phyloP scores from a whole-genome alignment of 176 grass and related monocot genomes.

The Carex parvula region DNA sequence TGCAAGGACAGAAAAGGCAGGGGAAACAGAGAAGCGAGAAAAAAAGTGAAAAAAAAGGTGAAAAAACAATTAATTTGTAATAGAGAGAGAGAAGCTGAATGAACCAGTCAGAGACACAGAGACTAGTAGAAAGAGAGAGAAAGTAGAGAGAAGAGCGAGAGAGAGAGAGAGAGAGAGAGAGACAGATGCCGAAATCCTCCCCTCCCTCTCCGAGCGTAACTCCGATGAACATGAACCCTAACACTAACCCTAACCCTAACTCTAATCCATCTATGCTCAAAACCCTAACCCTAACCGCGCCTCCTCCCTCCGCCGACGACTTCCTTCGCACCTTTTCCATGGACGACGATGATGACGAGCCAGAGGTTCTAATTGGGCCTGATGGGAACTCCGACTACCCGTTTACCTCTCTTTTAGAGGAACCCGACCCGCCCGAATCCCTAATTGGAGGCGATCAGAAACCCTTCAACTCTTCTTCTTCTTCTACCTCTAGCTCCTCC shows the following conservation, averaged over 20 bases:
- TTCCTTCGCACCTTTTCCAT: conserved; percentile 36
- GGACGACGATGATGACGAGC: conserved; percentile 35
- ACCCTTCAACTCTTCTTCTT: conserved; percentile 5
- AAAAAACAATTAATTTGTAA: not conserved
- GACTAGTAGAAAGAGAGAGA: not conserved
- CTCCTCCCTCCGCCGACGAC: conserved; percentile 31
- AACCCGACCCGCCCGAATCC: conserved; percentile 12
- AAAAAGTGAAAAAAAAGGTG: conserved; percentile 4
- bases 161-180: not conserved
- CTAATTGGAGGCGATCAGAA: conserved; percentile 18
- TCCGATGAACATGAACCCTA: conserved; percentile 56
- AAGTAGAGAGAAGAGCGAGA: not conserved
- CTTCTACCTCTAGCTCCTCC: not conserved
- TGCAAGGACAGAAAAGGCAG: conserved; percentile 1
- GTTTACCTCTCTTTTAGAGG: conserved; percentile 14
- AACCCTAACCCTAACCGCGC: conserved; percentile 37
- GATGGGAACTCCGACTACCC: conserved; percentile 14
- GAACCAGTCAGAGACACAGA: not conserved
- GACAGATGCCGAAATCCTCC: conserved; percentile 53
- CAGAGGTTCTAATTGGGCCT: conserved; percentile 22
- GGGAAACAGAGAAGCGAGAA: not conserved
- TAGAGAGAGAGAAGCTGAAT: not conserved
- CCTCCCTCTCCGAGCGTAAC: conserved; percentile 49
- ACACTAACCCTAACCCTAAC: conserved; percentile 59
- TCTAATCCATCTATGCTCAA: conserved; percentile 24